Evolutionary conservation across 352 stramenopile species (phyloP), one percentile per base, ranked within the genome.

Genomic region (Blastocystis sp.): DNA sequence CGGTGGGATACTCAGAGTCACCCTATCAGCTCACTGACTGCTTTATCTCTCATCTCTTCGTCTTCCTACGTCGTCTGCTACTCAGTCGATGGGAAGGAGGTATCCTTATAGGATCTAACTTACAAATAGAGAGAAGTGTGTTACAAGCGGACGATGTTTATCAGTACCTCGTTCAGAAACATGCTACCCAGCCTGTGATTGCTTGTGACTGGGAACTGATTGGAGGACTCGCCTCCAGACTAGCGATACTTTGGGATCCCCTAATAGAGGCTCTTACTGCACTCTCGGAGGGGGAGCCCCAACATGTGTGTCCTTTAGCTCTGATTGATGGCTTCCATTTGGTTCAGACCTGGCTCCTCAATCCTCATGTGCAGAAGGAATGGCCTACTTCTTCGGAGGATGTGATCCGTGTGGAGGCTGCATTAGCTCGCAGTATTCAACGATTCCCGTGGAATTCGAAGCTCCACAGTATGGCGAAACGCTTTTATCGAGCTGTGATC

Each of bases 381-480:
- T 32, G 21, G n/a, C 39, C 24, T 1, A 29, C 39, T 52, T 32
- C 21, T 12, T 19, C 24, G 46, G 71, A 12, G 11, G 35, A 65
- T n/a, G 5, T 83, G 49, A 2, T 39, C 12, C 42, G 29, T 16
- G 14, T 63, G 24, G 71, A 83, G 0, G 46, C 24, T 14, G 71
- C 52, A 21, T n/a, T 83, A 24, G 54, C 51, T 4, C 7, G 3
- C 12, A 42, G 19, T 32, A 42, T 83, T 32, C 24, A 19, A 1
- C 21, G 21, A 35, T 83, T 65, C 49, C 19, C 46, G 14, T 19
- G n/a, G 71, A 52, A 29, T 32, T 83, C 71, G 71, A 35, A 67
- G n/a, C 71, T 83, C 32, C 71, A 83, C 49, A 56, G 71, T 19
- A 16, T n/a, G 24, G 71, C 58, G 49, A 83, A 83, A 56, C 46